phyloP scores from a whole-genome alignment of 352 stramenopile species.

The Globisporangium megalacanthum region DNA sequence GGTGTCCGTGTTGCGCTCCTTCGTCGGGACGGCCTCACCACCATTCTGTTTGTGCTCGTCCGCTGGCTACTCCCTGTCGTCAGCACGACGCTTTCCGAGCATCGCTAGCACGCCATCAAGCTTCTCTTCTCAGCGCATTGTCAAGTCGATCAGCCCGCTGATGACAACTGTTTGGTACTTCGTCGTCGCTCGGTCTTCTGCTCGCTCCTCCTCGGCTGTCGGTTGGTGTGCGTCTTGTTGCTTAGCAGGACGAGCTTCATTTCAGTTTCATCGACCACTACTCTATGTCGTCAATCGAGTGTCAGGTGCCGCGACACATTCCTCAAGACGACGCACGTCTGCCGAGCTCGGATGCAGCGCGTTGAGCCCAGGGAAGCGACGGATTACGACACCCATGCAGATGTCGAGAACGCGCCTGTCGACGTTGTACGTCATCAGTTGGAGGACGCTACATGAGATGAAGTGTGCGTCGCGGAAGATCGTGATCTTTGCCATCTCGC shows the following conservation, averaged over 20 bases:
- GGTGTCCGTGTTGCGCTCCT: constrained; percentile 4
- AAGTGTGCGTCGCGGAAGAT: not conserved
- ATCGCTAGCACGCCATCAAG: not conserved
- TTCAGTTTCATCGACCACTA: constrained; percentile 5
- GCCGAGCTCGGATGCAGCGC: not conserved
- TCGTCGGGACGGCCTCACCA: not conserved
- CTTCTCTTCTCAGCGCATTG: not conserved
- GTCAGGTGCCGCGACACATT: not conserved
- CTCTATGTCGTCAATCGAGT: not conserved
- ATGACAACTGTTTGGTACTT: constrained; percentile 6
- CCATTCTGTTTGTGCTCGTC: not conserved
- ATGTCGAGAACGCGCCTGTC: not conserved
- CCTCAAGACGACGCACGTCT: not conserved
- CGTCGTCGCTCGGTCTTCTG: not conserved
- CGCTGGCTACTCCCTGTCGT: not conserved
- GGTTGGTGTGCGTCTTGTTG: not conserved
- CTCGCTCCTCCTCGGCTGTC: too few species aligned
- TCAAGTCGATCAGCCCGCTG: constrained; percentile 4
- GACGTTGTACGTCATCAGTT: not conserved
- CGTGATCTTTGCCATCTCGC: not conserved
- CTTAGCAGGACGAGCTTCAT: not conserved
- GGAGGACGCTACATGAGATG: too few species aligned
- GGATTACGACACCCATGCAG: not conserved
- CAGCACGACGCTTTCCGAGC: not conserved
- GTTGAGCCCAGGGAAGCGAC: not conserved